These are phyloP conservation scores for Scopulariopsis brevicaulis DNA, from an alignment of 2,329 filamentous ascomycete genomes.

Conservation along the genomic window DNA sequence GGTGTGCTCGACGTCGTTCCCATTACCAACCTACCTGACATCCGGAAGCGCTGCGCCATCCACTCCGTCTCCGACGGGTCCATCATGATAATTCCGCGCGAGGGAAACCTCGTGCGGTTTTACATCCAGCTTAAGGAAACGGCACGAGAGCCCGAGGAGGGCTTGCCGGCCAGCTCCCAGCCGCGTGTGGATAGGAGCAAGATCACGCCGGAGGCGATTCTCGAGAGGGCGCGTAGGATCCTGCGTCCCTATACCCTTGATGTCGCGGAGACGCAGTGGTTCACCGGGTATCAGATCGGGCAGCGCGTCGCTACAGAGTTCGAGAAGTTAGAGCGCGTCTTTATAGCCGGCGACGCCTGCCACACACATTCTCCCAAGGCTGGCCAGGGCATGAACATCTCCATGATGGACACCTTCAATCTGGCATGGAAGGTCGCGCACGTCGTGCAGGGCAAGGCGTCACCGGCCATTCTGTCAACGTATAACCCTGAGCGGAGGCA, in stretches of 20 bases:
- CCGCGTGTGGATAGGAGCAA: slow-evolving; percentile 15
- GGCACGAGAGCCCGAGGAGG: slow-evolving; percentile 22
- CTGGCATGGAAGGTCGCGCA: slow-evolving; percentile 16
- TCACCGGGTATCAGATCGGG: slow-evolving; percentile 32
- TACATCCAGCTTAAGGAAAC: slow-evolving; percentile 48
- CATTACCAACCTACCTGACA: slow-evolving; percentile 41
- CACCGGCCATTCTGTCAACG: slow-evolving; percentile 27
- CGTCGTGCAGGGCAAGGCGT: slow-evolving; percentile 24
- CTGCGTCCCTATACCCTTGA: slow-evolving; percentile 55
- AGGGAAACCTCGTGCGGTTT: slow-evolving; percentile 54
- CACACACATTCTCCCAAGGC: slow-evolving; percentile 38
- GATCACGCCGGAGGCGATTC: slow-evolving; percentile 51
- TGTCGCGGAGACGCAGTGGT: slow-evolving; percentile 54
- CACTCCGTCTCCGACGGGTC: slow-evolving; percentile 42
- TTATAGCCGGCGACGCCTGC: slow-evolving; percentile 48
- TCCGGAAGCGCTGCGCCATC: slow-evolving; percentile 41
- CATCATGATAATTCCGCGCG: slow-evolving; percentile 58
- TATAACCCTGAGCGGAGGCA: slow-evolving; percentile 40
- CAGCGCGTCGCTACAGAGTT: slow-evolving; percentile 46
- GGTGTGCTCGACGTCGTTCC: slow-evolving; percentile 27
- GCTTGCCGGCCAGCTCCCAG: slow-evolving; percentile 29
- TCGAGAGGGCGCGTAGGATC: slow-evolving; percentile 49
- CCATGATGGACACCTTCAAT: slow-evolving; percentile 41
- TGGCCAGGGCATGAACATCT: slow-evolving; percentile 56
- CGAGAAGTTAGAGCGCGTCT: slow-evolving; percentile 42